Conservation (phyloP, 805 yeast species). For the Debaryomyces prosopidis region DNA sequence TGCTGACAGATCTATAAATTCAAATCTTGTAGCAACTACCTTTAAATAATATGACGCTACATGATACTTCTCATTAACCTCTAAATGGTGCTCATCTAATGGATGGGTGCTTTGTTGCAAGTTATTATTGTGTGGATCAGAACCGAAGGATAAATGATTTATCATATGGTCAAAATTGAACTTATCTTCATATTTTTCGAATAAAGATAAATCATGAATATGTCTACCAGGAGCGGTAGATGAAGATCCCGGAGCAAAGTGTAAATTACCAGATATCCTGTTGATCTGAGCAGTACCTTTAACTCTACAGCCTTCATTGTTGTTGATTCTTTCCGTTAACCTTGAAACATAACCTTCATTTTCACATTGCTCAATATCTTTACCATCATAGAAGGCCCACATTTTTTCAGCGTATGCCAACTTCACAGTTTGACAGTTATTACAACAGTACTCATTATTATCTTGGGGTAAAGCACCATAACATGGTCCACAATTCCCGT, state of each 20-base stretch:
- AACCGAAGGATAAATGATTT: constrained; percentile 84
- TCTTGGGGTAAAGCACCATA: constrained; percentile 77
- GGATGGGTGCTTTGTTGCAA: constrained; percentile 57
- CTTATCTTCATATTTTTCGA: constrained; percentile 50
- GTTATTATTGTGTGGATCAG: constrained; percentile 42
- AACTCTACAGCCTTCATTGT: constrained; percentile 82
- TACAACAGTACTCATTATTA: constrained; percentile 63
- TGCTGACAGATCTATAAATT: constrained; percentile 53
- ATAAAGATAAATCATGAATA: constrained; percentile 82
- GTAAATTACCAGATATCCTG: constrained; percentile 86
- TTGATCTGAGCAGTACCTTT: constrained; percentile 77
- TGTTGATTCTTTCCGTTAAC: constrained; percentile 52
- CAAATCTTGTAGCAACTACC: constrained; percentile 88
- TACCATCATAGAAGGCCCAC: constrained; percentile 93
- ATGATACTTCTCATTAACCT: constrained; percentile 53
- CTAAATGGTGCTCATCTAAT: constrained; percentile 53
- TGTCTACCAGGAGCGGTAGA: constrained; percentile 61
- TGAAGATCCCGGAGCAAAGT: constrained; percentile 94
- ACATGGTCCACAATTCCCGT: constrained; percentile 80
- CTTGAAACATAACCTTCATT: constrained; percentile 77
- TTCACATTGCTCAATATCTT: constrained; percentile 87
- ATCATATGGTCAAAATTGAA: constrained; percentile 78
- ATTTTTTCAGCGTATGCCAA: constrained; percentile 71
- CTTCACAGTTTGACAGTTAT: constrained; percentile 79
- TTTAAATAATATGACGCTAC: constrained; percentile 78